A percentile compares a stretch with the other conserved stretches of the same genome.
Conservation (phyloP, 768 basidiomycete species). For the Scleroderma citrinum region DNA sequence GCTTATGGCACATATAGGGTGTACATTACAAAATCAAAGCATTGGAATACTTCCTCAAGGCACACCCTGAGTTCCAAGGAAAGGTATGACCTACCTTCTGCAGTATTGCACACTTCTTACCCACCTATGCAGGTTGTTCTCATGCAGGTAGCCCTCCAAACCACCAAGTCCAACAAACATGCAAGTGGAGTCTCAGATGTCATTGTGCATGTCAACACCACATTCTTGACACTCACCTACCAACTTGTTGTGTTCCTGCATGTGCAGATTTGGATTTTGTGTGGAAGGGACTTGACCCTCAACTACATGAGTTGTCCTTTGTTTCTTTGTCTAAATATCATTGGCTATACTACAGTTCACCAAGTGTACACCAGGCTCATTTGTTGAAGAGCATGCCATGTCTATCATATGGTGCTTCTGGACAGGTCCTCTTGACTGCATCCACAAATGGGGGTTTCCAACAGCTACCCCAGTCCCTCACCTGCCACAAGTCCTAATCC, state of each 20-base stretch:
- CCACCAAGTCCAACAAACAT: conserved; percentile 68
- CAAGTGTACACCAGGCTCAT: conserved; percentile 82
- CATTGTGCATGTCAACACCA: conserved; percentile 75
- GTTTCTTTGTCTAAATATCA: background rate
- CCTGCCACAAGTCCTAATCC: background rate
- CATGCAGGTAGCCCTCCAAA: conserved; percentile 83
- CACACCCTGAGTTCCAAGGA: conserved; percentile 70
- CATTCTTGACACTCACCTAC: conserved; percentile 82
- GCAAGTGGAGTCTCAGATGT: conserved; percentile 67
- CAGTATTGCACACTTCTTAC: background rate
- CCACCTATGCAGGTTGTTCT: conserved; percentile 53
- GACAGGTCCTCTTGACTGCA: conserved; percentile 28
- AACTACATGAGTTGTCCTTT: conserved; percentile 57
- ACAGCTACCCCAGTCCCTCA: conserved; percentile 16
- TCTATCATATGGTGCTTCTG: too few species aligned
- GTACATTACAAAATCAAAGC: conserved; percentile 79
- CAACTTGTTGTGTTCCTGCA: conserved; percentile 81
- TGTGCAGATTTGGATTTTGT: conserved; percentile 70
- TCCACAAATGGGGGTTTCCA: background rate
- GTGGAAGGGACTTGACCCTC: conserved; percentile 74
- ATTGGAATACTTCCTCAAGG: conserved; percentile 77
- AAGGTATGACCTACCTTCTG: conserved; percentile 37
- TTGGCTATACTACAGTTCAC: conserved; percentile 52
- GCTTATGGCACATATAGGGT: conserved; percentile 35
- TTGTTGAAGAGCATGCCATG: conserved; percentile 77